Conservation (phyloP, 176 grass and related monocot genomes). For the Elymus sibiricus region DNA sequence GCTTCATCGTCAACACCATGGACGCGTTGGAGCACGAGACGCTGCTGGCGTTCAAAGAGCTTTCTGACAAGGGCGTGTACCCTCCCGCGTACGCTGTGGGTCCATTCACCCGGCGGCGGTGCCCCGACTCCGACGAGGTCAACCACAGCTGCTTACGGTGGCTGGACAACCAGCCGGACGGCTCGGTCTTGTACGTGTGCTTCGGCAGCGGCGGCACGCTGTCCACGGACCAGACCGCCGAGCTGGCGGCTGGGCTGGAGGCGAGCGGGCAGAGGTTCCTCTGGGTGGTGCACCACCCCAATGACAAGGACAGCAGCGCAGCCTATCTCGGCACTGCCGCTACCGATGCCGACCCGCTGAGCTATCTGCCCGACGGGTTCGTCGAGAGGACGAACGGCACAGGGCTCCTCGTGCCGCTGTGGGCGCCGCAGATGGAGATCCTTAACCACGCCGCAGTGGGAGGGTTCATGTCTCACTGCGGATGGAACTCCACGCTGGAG, state of each 20-base stretch:
- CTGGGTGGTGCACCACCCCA: too few relatives aligned
- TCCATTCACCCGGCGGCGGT: slow-evolving; percentile 15
- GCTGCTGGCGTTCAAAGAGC: slow-evolving; percentile 17
- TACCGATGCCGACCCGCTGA: background rate
- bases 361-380: slow-evolving; percentile 35
- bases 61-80: slow-evolving; percentile 17
- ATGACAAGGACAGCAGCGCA: too few relatives aligned
- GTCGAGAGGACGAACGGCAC: slow-evolving; percentile 12
- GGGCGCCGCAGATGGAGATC: slow-evolving; percentile 56
- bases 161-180: slow-evolving; percentile 63
- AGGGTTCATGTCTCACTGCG: slow-evolving; percentile 53
- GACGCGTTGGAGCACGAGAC: slow-evolving; percentile 50
- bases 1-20: slow-evolving; percentile 49
- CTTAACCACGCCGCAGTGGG: slow-evolving; percentile 30
- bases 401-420: slow-evolving; percentile 26
- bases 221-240: slow-evolving; percentile 32
- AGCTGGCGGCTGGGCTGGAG: slow-evolving; percentile 68
- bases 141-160: slow-evolving; percentile 43
- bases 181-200: slow-evolving; percentile 62
- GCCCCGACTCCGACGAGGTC: background rate
- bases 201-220: slow-evolving; percentile 69
- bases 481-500: slow-evolving; percentile 67
- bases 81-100: slow-evolving; percentile 49
- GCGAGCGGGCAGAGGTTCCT: slow-evolving; percentile 57
- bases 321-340: background rate